These are phyloP conservation scores for Trichophyton mentagrophytes DNA, from an alignment of 2,329 filamentous ascomycete genomes.

Conservation along the genomic window DNA sequence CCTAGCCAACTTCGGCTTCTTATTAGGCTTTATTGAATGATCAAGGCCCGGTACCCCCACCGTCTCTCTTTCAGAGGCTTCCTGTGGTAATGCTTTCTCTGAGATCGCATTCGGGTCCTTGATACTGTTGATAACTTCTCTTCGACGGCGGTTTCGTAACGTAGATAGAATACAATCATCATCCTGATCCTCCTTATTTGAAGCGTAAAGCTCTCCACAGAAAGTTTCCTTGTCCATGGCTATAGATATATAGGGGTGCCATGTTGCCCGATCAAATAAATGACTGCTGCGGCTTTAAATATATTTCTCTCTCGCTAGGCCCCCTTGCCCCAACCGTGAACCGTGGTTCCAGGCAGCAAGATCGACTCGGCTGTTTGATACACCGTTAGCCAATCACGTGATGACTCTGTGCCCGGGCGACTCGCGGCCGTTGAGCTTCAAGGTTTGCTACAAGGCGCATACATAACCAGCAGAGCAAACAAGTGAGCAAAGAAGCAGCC, in stretches of 20 bases:
- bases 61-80: background rate
- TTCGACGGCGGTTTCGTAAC: slow-evolving; percentile 8
- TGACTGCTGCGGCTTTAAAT: background rate
- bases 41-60: background rate
- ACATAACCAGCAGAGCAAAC: background rate
- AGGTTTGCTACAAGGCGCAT: background rate
- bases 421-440: background rate
- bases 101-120: background rate
- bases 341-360: background rate
- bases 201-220: slow-evolving; percentile 26
- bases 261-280: background rate
- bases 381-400: background rate
- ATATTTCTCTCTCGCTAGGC: background rate
- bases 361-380: background rate
- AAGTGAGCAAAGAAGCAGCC: background rate
- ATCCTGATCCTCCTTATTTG: slow-evolving; percentile 18
- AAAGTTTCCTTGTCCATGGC: slow-evolving; percentile 23
- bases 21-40: background rate
- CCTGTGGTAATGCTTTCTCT: background rate
- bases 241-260: background rate
- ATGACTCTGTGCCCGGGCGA: background rate
- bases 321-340: background rate
- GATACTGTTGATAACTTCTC: background rate
- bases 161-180: slow-evolving; percentile 15
- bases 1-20: background rate